phyloP scores from a whole-genome alignment of 495 filamentous ascomycete species.

The Penicillium paxilli region DNA sequence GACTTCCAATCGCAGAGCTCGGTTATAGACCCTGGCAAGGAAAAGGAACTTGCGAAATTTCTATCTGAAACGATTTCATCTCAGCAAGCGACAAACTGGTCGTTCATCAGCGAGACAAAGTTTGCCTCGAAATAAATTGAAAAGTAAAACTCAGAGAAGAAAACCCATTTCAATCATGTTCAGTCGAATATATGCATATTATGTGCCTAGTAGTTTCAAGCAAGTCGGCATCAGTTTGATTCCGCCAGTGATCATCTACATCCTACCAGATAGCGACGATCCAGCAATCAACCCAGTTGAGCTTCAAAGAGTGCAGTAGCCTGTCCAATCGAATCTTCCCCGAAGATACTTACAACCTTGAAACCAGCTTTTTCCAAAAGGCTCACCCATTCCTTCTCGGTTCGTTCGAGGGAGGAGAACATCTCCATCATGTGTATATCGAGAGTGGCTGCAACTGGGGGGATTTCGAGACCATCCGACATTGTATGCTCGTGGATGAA shows the following conservation, averaged over 20 bases:
- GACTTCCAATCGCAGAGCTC: not conserved
- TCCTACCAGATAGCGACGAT: too few species aligned
- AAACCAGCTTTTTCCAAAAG: slow-evolving; percentile 50
- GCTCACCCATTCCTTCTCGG: slow-evolving; percentile 14
- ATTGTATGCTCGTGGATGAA: slow-evolving; percentile 43
- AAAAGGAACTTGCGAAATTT: slow-evolving; percentile 9
- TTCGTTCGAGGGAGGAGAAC: slow-evolving; percentile 31
- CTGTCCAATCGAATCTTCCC: not conserved
- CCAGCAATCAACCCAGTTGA: not conserved
- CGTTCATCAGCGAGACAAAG: slow-evolving; percentile 4
- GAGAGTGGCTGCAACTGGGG: slow-evolving; percentile 30
- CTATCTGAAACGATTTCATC: slow-evolving; percentile 10
- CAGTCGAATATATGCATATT: not conserved
- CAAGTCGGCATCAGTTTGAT: too few species aligned
- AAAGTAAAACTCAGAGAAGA: not conserved
- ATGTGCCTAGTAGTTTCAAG: not conserved
- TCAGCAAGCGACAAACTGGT: slow-evolving; percentile 12
- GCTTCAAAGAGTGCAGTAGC: not conserved
- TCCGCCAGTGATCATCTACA: too few species aligned
- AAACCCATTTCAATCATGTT: not conserved
- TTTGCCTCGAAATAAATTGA: not conserved
- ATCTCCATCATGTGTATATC: slow-evolving; percentile 45
- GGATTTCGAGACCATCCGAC: slow-evolving; percentile 26
- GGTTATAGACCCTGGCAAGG: slow-evolving; percentile 1
- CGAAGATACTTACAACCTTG: slow-evolving; percentile 49